phyloP scores from a whole-genome alignment of 345 rosid genomes.

The Populus alba region DNA sequence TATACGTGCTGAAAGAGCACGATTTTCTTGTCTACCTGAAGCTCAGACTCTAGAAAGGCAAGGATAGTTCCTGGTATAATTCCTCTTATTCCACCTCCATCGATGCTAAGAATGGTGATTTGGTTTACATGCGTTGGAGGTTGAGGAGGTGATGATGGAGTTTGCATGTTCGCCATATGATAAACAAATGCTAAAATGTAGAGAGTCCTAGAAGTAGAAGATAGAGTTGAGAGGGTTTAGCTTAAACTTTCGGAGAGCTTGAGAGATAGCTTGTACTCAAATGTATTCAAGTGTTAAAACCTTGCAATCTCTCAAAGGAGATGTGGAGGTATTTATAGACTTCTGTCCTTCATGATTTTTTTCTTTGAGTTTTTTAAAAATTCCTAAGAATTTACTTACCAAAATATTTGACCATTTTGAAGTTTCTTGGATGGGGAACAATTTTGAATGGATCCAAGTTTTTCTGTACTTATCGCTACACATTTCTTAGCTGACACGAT shows the following conservation, averaged over 20 bases:
- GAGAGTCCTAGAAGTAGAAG: neutral
- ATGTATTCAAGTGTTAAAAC: no score
- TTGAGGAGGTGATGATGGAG: conserved; percentile 20
- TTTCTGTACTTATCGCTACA: no score
- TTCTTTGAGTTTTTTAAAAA: no score
- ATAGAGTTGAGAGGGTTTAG: neutral
- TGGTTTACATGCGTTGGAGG: conserved; percentile 52
- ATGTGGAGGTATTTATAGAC: no score
- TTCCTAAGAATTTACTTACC: no score
- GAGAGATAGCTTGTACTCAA: neutral
- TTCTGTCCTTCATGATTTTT: no score
- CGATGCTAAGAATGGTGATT: conserved; percentile 67
- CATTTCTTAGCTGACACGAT: no score
- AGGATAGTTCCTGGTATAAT: conserved; percentile 63
- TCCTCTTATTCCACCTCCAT: conserved; percentile 83
- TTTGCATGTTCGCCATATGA: neutral
- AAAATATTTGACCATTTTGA: no score
- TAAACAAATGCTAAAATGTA: no score
- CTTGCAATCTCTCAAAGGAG: no score
- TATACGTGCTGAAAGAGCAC: neutral
- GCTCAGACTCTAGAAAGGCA: conserved; percentile 57
- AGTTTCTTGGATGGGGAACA: no score
- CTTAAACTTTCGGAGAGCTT: neutral
- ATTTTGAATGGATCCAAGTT: no score
- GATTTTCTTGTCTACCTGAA: conserved; percentile 42